Evolutionary conservation across 345 rosid genomes (phyloP), one percentile per base, ranked within the genome.

Genomic region (Moricandia moricandioides): DNA sequence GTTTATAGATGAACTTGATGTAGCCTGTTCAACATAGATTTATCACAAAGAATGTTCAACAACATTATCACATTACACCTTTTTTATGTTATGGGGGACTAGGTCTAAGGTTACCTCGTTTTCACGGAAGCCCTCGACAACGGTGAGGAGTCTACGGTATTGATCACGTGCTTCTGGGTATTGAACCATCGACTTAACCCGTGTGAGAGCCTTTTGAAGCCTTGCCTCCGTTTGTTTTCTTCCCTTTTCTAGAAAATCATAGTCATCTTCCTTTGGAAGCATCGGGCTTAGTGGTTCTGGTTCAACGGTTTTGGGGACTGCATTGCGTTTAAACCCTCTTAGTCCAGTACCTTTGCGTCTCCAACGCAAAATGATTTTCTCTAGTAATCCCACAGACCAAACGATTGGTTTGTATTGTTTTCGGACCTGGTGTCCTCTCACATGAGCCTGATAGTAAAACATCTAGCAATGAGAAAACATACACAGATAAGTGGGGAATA

Each of bases 161-260:
- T 91, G 98, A 64, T 89, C 96, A 21, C 96, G 86, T 24, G 88
- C 98, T 78, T 91, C 96, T 3, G 96, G 89, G 77, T 86, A 83
- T 54, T 89, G 96, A 79, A 85, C 92, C 97, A 93, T 93, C 55
- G 98, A 93, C 84, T 88, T 91, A 16, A 91, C 98, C 78, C 98
- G 86, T 5, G 88, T 84, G 68, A 93, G 96, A 24, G 98, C 97
- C 74, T 89, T 89, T 71, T 91, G 83, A 62, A 87, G 79, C 80
- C 98, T 88, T 75, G 82, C 89, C 85, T 93, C 98, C 3, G 91
- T 89, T 77, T 91, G 98, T 80, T 86, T 93, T 78, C 94, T 88
- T 71, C 97, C 98, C 18, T 93, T 87, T 79, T 88, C 86, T 0
- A 93, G 96, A 74, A 86, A 87, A 87, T 91, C 97, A 76, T 89